Conservation (phyloP, 768 basidiomycete genomes). For the Lactarius trivialis region DNA sequence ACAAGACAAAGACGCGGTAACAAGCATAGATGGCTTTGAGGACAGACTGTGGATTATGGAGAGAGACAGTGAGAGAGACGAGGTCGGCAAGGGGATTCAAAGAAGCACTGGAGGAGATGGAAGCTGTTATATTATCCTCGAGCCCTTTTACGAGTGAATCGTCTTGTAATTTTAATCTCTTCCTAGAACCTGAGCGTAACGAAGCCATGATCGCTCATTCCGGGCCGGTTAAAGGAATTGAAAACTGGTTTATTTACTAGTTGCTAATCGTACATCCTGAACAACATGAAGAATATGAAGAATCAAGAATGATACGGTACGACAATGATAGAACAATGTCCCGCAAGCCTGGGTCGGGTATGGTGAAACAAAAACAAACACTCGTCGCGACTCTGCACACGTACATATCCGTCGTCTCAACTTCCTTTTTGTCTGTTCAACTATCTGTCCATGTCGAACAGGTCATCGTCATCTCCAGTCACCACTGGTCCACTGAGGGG, state of each 20-base stretch:
- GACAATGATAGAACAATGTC: slow-evolving; percentile 11
- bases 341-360: slow-evolving; percentile 12
- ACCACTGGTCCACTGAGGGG: slow-evolving; percentile 56
- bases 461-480: slow-evolving; percentile 56
- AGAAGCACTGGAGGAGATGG: slow-evolving; percentile 49
- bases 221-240: neutral
- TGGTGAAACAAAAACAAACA: slow-evolving; percentile 14
- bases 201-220: slow-evolving; percentile 7
- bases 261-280: slow-evolving; percentile 14
- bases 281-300: too few species aligned
- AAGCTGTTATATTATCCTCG: slow-evolving; percentile 49
- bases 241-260: neutral
- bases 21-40: slow-evolving; percentile 77
- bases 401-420: slow-evolving; percentile 7
- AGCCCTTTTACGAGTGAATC: slow-evolving; percentile 36
- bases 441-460: slow-evolving; percentile 61
- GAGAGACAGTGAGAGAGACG: slow-evolving; percentile 45
- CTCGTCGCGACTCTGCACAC: slow-evolving; percentile 9
- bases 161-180: slow-evolving; percentile 27
- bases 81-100: slow-evolving; percentile 78
- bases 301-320: slow-evolving; percentile 18
- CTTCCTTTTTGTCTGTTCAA: slow-evolving; percentile 22
- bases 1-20: slow-evolving; percentile 67
- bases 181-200: slow-evolving; percentile 18
- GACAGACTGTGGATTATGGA: slow-evolving; percentile 47